Evolutionary conservation across 148 eudicot genomes (phyloP).

Genomic region (Rhododendron ovatum): DNA sequence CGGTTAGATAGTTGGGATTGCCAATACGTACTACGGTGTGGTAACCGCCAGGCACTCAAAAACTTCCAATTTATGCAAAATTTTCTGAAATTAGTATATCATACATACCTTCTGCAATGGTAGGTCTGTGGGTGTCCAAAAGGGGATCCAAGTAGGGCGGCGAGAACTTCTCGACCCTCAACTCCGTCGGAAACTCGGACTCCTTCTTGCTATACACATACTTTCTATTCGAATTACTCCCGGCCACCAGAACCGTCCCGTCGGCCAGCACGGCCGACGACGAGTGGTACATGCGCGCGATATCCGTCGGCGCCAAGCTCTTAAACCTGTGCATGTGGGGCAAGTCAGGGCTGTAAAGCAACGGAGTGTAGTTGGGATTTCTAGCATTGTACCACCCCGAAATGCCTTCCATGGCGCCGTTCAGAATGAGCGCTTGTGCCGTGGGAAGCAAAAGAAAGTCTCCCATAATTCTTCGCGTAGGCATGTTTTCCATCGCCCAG

Average conservation of each 20-base stretch:
- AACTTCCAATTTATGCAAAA: too few relatives aligned
- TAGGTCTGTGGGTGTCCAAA: constrained; percentile 23
- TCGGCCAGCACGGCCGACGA: constrained; percentile 50
- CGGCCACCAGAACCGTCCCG: constrained; percentile 61
- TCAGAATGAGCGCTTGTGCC: constrained; percentile 49
- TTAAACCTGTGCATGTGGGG: constrained; percentile 37
- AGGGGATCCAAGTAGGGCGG: constrained; percentile 62
- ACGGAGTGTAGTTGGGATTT: constrained; percentile 42
- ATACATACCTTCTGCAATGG: background rate
- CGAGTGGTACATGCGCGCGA: constrained; percentile 82
- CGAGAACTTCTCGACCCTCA: constrained; percentile 63
- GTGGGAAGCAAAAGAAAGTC: constrained; percentile 77
- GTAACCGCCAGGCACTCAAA: too few relatives aligned
- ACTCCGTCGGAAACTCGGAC: constrained; percentile 36
- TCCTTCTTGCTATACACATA: constrained; percentile 24
- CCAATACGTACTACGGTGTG: too few relatives aligned
- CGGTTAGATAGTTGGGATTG: too few relatives aligned
- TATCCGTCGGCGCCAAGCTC: constrained; percentile 21
- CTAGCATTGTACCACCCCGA: constrained; percentile 65
- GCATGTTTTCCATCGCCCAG: constrained; percentile 85
- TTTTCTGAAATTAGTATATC: too few relatives aligned
- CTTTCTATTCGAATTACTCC: constrained; percentile 52
- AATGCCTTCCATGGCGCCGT: constrained; percentile 66
- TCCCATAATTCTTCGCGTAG: constrained; percentile 58
- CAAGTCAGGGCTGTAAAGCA: constrained; percentile 45